Base-by-base conservation (phyloP, 192 early-diverging fungal species). In the Podila epigama region DNA sequence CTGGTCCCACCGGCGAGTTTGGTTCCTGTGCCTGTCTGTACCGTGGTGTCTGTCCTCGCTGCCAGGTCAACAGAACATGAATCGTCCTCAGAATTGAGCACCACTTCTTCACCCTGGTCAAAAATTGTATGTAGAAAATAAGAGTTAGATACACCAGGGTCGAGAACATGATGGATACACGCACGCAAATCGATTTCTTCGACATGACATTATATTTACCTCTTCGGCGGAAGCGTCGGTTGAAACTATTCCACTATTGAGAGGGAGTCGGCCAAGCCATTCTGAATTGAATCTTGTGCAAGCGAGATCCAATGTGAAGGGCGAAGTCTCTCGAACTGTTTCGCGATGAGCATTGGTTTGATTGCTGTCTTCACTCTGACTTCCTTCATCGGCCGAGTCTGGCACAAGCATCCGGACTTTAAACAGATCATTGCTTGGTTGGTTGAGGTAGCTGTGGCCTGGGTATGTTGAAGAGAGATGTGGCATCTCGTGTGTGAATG, bases 21-120 rank as follows among this genome's bases (percentile, higher is more conserved):
- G n/a, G n/a, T n/a, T n/a, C n/a, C n/a, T n/a, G n/a, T n/a, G n/a
- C n/a, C n/a, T n/a, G n/a, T n/a, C n/a, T n/a, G n/a, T n/a, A n/a
- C n/a, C n/a, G n/a, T n/a, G n/a, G n/a, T n/a, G n/a, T n/a, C n/a
- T 48, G n/a, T 48, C n/a, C n/a, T 48, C n/a, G 20, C 11, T 22
- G n/a, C n/a, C 25, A 22, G 44, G n/a, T 18, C 25, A 9, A 22
- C n/a, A 18, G 44, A 48, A 48, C 7, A 22, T 22, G 44, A 48
- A 7, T 48, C 62, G 20, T 64, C 51, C 13, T 64, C 62, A 4
- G 62, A 64, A 28, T 64, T 51, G 7, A 37, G 51, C 4, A 64
- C 42, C n/a, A 53, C 34, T 51, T 64, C 52, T 10, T 22, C 44
- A 22, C 4, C n/a, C n/a, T n/a, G n/a, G n/a, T n/a, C n/a, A n/a